Evolutionary conservation across 495 filamentous ascomycete genomes (phyloP), one percentile per base, ranked within the genome.

Genomic region (Tuber microsphaerosporum): DNA sequence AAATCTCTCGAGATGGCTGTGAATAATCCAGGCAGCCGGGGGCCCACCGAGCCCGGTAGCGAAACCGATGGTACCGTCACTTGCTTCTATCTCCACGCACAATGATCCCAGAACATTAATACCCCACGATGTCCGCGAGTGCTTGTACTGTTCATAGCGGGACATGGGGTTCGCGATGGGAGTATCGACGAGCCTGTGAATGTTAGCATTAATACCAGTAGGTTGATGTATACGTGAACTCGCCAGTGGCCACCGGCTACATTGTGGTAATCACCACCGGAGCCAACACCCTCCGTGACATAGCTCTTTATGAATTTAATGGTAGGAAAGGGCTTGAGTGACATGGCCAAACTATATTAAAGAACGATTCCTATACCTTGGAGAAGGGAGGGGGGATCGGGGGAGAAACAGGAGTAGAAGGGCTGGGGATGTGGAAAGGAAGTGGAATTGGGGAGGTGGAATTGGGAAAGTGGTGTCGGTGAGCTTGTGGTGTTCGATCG

Each of bases 71-170:
- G 92, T 93, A 45, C 94, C 93, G 87, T 97, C 92, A 6, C 88
- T 91, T 16, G 92, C 92, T 81, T 94, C 93, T 69, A 97, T 90
- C 83, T 97, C 93, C n/a, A 97, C 89, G 77, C 92, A 94, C 86
- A 97, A 96, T 2, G 93, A 97, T 31, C 94, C 94, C 75, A 97
- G 84, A 14, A 97, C 94, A 79, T 97, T 97, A 87, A 97, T 97
- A 41, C 94, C 94, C 93, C 93, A 97, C 80, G 91, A 94, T 56
- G 93, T 97, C 73, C 94, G 86, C 46, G 93, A 96, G 68, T 90
- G 88, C 70, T 93, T 89, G 84, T 97, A 97, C 79, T 94, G 86
- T 75, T 93, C 91, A 88, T 93, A 97, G 81, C 88, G 86, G 56
- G 93, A 94, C 89, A 94, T 96, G 0, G 94, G 94, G 20, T 92